Evolutionary conservation across 345 rosid genomes (phyloP), one percentile per base, ranked within the genome.

Genomic region (Lenwebbia sp.): DNA sequence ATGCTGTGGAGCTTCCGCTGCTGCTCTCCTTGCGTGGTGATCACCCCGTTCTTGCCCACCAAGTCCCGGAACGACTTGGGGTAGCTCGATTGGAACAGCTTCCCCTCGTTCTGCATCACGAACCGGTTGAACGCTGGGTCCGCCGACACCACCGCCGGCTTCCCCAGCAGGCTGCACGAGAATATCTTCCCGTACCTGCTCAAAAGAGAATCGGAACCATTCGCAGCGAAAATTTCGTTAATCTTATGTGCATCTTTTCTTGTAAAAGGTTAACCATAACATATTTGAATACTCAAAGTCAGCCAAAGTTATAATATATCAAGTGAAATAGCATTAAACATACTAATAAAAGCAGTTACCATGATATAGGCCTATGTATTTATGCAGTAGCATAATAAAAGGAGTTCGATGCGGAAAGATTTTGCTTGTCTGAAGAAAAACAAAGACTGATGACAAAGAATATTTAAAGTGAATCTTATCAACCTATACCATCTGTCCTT

Each of bases 51-150:
- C 89, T 93, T 93, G 1, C 98, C 99, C 1, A 96, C 98, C 90
- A 96, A 88, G 84, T 96, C 97, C 40, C 96, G 89, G 86, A 96
- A 96, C 19, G 99, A 93, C 84, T 95, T 96, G 37, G 98, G 98
- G 88, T 96, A 96, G 81, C 95, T 96, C 1, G 99, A 96, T 84
- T 93, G 94, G 87, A 96, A 96, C 85, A 96, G 56, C 88, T 89
- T 93, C 8, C 99, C 98, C 89, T 96, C 99, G 47, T 93, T 93
- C 87, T 90, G 96, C 96, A 96, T 94, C 65, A 96, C 89, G 60
- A 91, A 94, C 85, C 94, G 88, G 86, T 96, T 95, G 75, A 96
- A 96, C 4, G 2, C 85, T 1, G 98, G 95, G 84, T 96, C 97
- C 13, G 92, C 92, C 23, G 99, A 96, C 15, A 95, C 96, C 33